Conservation (phyloP, 2,329 filamentous ascomycete genomes). For the Aciculosporium take region DNA sequence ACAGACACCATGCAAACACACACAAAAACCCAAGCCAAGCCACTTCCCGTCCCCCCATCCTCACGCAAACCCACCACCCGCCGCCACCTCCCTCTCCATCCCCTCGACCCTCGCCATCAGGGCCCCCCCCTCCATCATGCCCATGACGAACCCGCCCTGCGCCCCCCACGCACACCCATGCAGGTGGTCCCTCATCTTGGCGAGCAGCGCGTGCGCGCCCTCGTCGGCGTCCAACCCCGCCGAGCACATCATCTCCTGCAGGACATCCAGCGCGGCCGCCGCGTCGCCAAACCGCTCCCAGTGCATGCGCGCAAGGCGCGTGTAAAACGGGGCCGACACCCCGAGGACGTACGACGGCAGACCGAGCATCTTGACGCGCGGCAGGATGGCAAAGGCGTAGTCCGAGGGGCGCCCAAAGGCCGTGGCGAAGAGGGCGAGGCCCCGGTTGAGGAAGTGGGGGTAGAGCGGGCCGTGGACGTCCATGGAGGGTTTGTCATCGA, state of each 20-base stretch:
- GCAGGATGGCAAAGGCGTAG: conserved; percentile 46
- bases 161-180: conserved; percentile 22
- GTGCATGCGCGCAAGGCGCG: conserved; percentile 45
- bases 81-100: conserved; percentile 9
- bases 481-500: conserved; percentile 26
- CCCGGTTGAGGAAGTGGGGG: conserved; percentile 43
- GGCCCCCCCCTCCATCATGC: conserved; percentile 19
- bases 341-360: conserved; percentile 58
- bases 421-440: conserved; percentile 40
- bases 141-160: conserved; percentile 25
- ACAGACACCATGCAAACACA: too few species aligned
- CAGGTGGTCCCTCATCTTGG: conserved; percentile 18
- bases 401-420: conserved; percentile 44
- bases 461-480: conserved; percentile 51
- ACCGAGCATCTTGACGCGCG: conserved; percentile 52
- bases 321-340: conserved; percentile 55
- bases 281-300: conserved; percentile 49
- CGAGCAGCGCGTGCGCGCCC: conserved; percentile 15
- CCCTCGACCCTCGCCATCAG: conserved; percentile 15
- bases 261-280: conserved; percentile 35
- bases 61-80: too few species aligned
- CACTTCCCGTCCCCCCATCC: too few species aligned
- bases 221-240: conserved; percentile 44
- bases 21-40: too few species aligned
- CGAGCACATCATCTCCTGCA: conserved; percentile 54